phyloP scores from a whole-genome alignment of 2,329 filamentous ascomycete species.

The Stachybotrys chlorohalonatus region DNA sequence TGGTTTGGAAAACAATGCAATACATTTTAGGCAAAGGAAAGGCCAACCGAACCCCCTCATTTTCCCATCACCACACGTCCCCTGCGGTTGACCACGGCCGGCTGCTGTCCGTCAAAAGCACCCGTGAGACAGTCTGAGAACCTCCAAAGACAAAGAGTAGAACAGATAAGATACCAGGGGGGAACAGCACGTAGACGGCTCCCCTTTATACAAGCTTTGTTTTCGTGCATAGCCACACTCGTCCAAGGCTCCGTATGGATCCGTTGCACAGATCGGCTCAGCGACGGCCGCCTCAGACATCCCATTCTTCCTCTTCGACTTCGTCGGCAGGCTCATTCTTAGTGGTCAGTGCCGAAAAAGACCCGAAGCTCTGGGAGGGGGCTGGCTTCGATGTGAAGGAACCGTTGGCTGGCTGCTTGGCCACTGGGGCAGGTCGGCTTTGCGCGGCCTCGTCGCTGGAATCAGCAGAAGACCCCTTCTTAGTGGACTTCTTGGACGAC shows the following conservation, averaged over 20 bases:
- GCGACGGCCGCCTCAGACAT: slow-evolving; percentile 30
- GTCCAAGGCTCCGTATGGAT: not conserved
- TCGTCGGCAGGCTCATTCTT: slow-evolving; percentile 30
- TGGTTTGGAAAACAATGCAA: too few relatives aligned
- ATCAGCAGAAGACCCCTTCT: slow-evolving; percentile 26
- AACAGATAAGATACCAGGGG: not conserved
- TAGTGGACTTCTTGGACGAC: slow-evolving; percentile 31
- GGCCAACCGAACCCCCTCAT: not conserved
- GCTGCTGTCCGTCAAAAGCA: not conserved
- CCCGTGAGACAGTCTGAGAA: not conserved
- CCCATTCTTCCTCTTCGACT: slow-evolving; percentile 37
- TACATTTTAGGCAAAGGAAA: too few relatives aligned
- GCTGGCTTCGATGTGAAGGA: slow-evolving; percentile 15
- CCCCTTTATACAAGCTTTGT: not conserved
- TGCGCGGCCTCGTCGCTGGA: slow-evolving; percentile 24
- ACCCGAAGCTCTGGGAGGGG: slow-evolving; percentile 28
- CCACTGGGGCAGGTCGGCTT: slow-evolving; percentile 13
- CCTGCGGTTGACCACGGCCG: not conserved
- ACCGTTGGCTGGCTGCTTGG: slow-evolving; percentile 10
- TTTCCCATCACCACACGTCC: not conserved
- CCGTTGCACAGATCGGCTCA: not conserved
- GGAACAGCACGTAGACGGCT: not conserved
- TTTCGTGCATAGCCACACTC: not conserved
- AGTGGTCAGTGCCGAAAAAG: slow-evolving; percentile 40
- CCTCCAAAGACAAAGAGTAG: not conserved